These are phyloP conservation scores for Vanrija pseudolonga DNA, from an alignment of 1,284 basidiomycete species.

Conservation along the genomic window DNA sequence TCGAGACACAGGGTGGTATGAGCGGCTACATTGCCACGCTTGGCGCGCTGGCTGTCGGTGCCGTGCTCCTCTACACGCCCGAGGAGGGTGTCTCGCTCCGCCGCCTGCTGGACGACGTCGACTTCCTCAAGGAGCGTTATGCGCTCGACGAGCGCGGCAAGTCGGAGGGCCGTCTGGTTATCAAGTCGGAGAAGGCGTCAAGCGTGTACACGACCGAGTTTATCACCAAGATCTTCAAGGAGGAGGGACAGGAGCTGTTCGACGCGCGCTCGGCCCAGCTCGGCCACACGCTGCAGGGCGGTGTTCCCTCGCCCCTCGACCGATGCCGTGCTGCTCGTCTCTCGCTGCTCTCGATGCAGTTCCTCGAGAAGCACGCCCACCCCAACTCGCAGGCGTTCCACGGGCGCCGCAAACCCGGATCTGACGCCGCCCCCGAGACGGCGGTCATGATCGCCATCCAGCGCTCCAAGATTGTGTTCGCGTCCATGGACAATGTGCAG, in stretches of 20 bases:
- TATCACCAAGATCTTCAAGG: slow-evolving; percentile 88
- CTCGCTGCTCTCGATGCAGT: slow-evolving; percentile 87
- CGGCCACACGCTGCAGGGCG: slow-evolving; percentile 94
- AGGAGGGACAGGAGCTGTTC: slow-evolving; percentile 82
- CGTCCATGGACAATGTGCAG: slow-evolving; percentile 78
- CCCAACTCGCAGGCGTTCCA: slow-evolving; percentile 34
- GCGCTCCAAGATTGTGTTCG: slow-evolving; percentile 72
- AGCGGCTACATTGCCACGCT: slow-evolving; percentile 94
- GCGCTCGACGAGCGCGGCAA: slow-evolving; percentile 80
- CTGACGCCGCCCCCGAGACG: slow-evolving; percentile 48
- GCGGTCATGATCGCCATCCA: slow-evolving; percentile 91
- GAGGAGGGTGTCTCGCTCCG: slow-evolving; percentile 84
- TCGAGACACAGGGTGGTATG: slow-evolving; percentile 95
- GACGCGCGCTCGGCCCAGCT: slow-evolving; percentile 90
- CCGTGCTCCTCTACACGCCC: slow-evolving; percentile 88
- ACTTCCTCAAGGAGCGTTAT: slow-evolving; percentile 84
- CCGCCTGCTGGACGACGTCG: slow-evolving; percentile 76
- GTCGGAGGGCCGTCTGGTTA: slow-evolving; percentile 86
- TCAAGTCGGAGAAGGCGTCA: slow-evolving; percentile 85
- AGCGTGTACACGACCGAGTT: slow-evolving; percentile 87
- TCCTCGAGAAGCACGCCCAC: slow-evolving; percentile 77
- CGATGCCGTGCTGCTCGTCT: slow-evolving; percentile 85
- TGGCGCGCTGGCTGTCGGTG: slow-evolving; percentile 90
- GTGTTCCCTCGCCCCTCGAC: slow-evolving; percentile 89
- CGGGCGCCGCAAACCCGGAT: slow-evolving; percentile 8